Evolutionary conservation across 306 rosid species (phyloP).

Genomic region (Betula pendula): DNA sequence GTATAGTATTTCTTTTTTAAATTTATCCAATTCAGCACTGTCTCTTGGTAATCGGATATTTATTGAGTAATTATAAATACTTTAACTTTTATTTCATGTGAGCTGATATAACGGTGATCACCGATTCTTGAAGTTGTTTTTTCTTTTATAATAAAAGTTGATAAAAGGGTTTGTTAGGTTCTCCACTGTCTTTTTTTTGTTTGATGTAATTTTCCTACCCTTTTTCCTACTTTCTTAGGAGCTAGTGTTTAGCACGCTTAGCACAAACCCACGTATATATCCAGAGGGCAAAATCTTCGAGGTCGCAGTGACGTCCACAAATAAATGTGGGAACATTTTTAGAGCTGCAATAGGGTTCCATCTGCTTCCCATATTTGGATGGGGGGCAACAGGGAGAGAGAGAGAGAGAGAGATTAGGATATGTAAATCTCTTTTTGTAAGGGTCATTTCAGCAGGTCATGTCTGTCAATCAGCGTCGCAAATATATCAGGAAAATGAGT

Average conservation of each 20-base stretch:
- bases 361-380: constrained; percentile 9
- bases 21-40: no score
- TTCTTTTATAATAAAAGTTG: no score
- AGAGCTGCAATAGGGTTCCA: neutral
- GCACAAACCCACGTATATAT: neutral
- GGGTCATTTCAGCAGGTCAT: constrained; percentile 30
- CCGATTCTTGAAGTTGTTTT: no score
- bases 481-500: constrained; percentile 1
- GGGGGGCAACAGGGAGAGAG: neutral
- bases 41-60: no score
- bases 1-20: no score
- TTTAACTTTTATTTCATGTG: no score
- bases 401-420: constrained; percentile 1
- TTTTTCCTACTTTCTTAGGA: no score
- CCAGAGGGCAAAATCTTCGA: neutral
- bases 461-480: constrained; percentile 2
- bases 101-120: no score
- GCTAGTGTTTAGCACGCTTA: neutral
- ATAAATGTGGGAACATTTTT: neutral
- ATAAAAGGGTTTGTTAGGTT: no score
- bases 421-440: neutral
- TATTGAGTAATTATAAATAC: no score
- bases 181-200: no score
- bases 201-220: no score
- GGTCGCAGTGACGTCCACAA: neutral